Evolutionary conservation across 2,329 filamentous ascomycete genomes (phyloP).

Genomic region (Calonectria pseudoreteaudii): DNA sequence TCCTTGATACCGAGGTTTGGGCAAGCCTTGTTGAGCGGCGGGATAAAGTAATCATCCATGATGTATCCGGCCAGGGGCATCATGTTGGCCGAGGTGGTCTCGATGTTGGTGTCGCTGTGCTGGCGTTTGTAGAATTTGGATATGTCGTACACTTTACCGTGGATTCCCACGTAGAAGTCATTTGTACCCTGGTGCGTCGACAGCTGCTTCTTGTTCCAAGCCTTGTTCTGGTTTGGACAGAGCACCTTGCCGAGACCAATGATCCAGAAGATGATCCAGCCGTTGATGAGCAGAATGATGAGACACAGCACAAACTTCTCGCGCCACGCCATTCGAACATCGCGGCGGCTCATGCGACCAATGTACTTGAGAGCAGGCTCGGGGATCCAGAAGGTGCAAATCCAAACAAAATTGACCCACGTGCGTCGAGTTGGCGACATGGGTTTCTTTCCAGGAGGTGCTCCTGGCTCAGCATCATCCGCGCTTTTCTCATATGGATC

Average conservation of each 20-base stretch:
- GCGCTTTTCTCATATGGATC: slow-evolving; percentile 78
- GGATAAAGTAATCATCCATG: slow-evolving; percentile 84
- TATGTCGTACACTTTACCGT: slow-evolving; percentile 91
- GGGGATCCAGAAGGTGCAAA: slow-evolving; percentile 92
- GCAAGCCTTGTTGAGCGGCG: slow-evolving; percentile 82
- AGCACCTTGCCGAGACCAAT: slow-evolving; percentile 84
- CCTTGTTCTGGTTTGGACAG: slow-evolving; percentile 93
- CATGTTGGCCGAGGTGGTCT: slow-evolving; percentile 76
- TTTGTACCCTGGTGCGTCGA: slow-evolving; percentile 74
- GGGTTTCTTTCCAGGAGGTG: slow-evolving; percentile 58
- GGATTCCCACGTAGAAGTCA: slow-evolving; percentile 89
- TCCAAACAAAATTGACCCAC: slow-evolving; percentile 89
- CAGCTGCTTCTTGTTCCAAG: slow-evolving; percentile 81
- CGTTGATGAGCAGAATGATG: slow-evolving; percentile 86
- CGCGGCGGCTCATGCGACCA: slow-evolving; percentile 95
- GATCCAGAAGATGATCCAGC: slow-evolving; percentile 88
- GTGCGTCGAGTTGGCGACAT: slow-evolving; percentile 73
- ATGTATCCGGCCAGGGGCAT: slow-evolving; percentile 80
- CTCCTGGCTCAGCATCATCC: slow-evolving; percentile 73
- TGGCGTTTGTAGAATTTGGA: slow-evolving; percentile 86
- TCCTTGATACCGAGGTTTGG: slow-evolving; percentile 75
- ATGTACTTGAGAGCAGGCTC: slow-evolving; percentile 82
- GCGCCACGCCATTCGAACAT: slow-evolving; percentile 96
- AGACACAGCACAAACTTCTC: slow-evolving; percentile 90
- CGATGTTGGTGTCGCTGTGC: slow-evolving; percentile 79